phyloP scores from a whole-genome alignment of 2,329 filamentous ascomycete genomes.

The Botrytis pseudocinerea region DNA sequence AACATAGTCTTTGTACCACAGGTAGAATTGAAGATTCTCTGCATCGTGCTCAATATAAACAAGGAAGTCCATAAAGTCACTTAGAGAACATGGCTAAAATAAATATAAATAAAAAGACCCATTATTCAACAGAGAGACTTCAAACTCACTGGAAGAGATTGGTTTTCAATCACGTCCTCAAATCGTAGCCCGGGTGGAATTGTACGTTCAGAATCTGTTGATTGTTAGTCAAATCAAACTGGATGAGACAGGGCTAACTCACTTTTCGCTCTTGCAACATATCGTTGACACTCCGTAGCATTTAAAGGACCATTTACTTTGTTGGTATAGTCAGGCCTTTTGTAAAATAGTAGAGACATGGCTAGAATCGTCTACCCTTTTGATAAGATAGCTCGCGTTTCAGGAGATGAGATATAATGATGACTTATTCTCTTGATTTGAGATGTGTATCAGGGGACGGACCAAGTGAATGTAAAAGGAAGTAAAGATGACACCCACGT shows the following conservation, averaged over 20 bases:
- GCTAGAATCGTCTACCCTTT: not conserved
- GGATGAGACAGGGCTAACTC: not conserved
- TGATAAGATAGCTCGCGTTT: not conserved
- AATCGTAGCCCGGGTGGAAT: slow-evolving; percentile 73
- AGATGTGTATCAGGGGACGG: not conserved
- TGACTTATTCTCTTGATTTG: not conserved
- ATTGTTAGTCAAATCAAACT: not conserved
- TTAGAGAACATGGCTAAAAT: slow-evolving; percentile 69
- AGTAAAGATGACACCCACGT: not conserved
- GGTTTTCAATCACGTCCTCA: slow-evolving; percentile 73
- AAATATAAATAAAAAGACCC: slow-evolving; percentile 5
- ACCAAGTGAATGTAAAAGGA: not conserved
- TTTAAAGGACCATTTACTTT: slow-evolving; percentile 34
- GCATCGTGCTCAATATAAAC: slow-evolving; percentile 76
- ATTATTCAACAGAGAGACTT: not conserved
- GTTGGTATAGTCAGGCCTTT: slow-evolving; percentile 37
- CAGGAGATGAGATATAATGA: not conserved
- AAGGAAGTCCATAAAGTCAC: slow-evolving; percentile 84
- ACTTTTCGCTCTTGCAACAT: slow-evolving; percentile 36
- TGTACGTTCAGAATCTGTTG: slow-evolving; percentile 45
- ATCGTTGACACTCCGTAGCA: slow-evolving; percentile 32
- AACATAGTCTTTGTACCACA: slow-evolving; percentile 60
- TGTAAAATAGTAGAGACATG: slow-evolving; percentile 41
- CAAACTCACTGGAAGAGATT: slow-evolving; percentile 70
- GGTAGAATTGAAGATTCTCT: slow-evolving; percentile 76